phyloP scores from a whole-genome alignment of 306 rosid species.

The Cucumis cinereus region DNA sequence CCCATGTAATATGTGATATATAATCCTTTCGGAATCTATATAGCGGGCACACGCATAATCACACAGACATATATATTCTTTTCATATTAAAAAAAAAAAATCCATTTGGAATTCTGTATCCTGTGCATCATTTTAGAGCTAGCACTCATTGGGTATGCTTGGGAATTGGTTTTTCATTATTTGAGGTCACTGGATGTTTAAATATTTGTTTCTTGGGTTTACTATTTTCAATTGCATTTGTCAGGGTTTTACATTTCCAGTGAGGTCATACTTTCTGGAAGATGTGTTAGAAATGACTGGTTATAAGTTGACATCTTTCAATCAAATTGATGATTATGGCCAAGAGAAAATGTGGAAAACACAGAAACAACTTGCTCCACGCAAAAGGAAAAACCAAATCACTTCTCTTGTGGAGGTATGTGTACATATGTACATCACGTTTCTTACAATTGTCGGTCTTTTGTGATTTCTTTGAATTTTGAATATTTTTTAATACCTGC shows the following conservation, averaged over 20 bases:
- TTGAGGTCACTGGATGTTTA: not conserved
- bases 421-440: slow-evolving; percentile 8
- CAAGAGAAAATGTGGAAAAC: slow-evolving; percentile 97
- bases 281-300: slow-evolving; percentile 85
- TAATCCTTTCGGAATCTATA: not conserved
- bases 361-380: slow-evolving; percentile 72
- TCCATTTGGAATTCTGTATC: not conserved
- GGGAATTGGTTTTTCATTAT: not conserved
- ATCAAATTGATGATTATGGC: slow-evolving; percentile 97
- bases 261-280: slow-evolving; percentile 70
- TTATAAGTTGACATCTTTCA: slow-evolving; percentile 67
- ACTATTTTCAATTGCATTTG: slow-evolving; percentile 16
- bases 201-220: not conserved
- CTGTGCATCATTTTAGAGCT: not conserved
- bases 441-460: not conserved
- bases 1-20: not conserved
- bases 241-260: slow-evolving; percentile 91
- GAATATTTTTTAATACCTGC: not conserved
- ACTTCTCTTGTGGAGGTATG: slow-evolving; percentile 81
- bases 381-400: slow-evolving; percentile 88
- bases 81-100: too few species aligned
- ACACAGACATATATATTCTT: too few species aligned
- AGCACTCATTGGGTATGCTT: not conserved
- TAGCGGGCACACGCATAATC: too few species aligned
- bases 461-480: not conserved